Percentiles rank a stretch among this genome's conserved stretches.
These are phyloP conservation scores for Papilionanthe hybrid DNA, from an alignment of 116 monocot genomes.

Conservation along the genomic window DNA sequence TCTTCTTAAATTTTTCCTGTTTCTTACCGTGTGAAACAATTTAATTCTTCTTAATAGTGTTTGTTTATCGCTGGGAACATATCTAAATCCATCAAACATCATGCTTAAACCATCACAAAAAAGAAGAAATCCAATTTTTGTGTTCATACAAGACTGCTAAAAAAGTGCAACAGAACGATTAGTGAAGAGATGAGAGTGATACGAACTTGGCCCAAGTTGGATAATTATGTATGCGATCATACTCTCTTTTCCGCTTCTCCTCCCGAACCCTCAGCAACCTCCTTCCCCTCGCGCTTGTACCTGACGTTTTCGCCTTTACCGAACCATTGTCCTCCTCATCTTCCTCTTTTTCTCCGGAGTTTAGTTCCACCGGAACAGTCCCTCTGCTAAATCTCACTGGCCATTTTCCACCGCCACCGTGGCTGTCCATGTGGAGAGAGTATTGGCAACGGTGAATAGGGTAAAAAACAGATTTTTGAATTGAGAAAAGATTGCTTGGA, in stretches of 20 bases:
- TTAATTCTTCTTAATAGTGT: background rate
- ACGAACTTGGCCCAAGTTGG: constrained; percentile 87
- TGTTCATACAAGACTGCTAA: background rate
- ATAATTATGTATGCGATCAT: constrained; percentile 67
- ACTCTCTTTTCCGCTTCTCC: constrained; percentile 77
- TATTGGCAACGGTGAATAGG: background rate
- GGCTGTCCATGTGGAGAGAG: background rate
- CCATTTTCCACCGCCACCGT: background rate
- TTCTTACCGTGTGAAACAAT: no score
- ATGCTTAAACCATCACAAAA: background rate
- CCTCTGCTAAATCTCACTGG: background rate
- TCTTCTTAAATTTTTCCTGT: no score
- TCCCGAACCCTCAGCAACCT: constrained; percentile 81
- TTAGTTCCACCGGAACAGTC: background rate
- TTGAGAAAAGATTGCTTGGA: background rate
- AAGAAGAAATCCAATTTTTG: background rate
- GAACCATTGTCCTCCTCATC: background rate
- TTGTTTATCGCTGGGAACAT: no score
- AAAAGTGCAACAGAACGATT: background rate
- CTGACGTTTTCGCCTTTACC: constrained; percentile 36
- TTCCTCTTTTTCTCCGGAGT: background rate
- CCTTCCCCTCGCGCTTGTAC: constrained; percentile 71
- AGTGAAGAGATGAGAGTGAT: background rate
- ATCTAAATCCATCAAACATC: no score
- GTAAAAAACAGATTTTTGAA: background rate